Percentiles rank a stretch among this genome's conserved stretches.
Conservation (phyloP, 768 basidiomycete genomes). For the Trichaptum fuscoviolaceum region DNA sequence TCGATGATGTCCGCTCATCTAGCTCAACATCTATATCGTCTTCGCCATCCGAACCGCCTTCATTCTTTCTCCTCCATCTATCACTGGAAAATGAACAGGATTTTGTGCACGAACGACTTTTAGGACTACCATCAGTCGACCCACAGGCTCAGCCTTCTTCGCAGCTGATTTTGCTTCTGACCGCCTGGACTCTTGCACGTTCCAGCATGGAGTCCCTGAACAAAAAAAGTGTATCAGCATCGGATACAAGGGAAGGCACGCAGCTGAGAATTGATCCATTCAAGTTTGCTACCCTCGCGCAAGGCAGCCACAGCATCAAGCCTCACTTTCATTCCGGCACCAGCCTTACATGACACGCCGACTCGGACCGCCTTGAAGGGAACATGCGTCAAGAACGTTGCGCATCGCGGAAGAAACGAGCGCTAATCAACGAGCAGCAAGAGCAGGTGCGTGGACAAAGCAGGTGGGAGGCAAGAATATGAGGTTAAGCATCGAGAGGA, state of each 20-base stretch:
- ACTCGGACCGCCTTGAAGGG: no score
- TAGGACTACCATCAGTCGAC: constrained; percentile 74
- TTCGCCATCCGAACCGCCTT: constrained; percentile 48
- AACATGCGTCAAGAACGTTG: no score
- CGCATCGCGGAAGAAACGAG: no score
- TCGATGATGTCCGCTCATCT: constrained; percentile 60
- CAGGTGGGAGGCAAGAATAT: no score
- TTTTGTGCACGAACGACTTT: constrained; percentile 64
- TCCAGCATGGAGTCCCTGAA: constrained; percentile 88
- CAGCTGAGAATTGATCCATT: constrained; percentile 19
- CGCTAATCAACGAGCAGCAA: no score
- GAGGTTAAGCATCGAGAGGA: no score
- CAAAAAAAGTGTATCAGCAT: constrained; percentile 2
- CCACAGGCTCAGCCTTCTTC: constrained; percentile 71
- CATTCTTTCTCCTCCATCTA: constrained; percentile 58
- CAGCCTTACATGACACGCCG: constrained; percentile 93
- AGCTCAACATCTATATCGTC: constrained; percentile 42
- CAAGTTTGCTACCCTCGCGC: constrained; percentile 86
- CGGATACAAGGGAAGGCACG: not conserved
- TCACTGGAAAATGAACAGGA: constrained; percentile 51
- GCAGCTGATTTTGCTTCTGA: constrained; percentile 59
- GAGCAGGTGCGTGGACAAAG: no score
- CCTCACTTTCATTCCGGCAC: constrained; percentile 89
- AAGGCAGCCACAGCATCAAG: constrained; percentile 88
- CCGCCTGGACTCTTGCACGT: constrained; percentile 64